Percentiles rank a stretch among this genome's conserved stretches.
Conservation (phyloP, 2,329 filamentous ascomycete species). For the Magnaporthiopsis incrustans region DNA sequence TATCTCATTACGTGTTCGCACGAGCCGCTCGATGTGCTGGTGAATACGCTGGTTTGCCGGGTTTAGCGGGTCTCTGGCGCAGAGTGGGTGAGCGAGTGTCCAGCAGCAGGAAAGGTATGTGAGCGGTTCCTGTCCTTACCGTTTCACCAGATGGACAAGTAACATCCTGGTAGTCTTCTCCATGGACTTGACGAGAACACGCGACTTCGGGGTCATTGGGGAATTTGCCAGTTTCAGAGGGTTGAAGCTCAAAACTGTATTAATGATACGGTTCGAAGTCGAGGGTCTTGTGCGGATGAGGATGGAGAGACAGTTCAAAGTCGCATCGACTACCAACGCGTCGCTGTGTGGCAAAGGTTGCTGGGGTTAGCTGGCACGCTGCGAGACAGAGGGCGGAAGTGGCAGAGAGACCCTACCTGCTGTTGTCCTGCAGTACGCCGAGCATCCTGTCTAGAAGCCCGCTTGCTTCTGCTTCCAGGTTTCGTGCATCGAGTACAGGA, state of each 20-base stretch:
- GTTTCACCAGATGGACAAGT: constrained; percentile 73
- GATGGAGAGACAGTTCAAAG: constrained; percentile 77
- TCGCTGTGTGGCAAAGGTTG: constrained; percentile 51
- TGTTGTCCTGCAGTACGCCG: constrained; percentile 75
- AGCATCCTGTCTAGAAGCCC: constrained; percentile 86
- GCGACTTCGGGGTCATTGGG: constrained; percentile 68
- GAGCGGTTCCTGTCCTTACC: constrained; percentile 40
- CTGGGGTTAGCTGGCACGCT: background rate
- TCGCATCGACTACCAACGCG: constrained; percentile 81
- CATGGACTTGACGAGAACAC: constrained; percentile 84
- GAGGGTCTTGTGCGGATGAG: constrained; percentile 75
- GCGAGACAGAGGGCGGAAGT: background rate
- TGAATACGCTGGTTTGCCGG: constrained; percentile 72
- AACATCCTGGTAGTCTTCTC: constrained; percentile 85
- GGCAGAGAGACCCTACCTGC: constrained; percentile 51
- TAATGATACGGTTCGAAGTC: constrained; percentile 78
- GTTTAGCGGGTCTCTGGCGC: constrained; percentile 66
- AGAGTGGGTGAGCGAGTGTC: constrained; percentile 2
- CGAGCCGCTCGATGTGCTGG: constrained; percentile 75
- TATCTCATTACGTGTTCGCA: constrained; percentile 68
- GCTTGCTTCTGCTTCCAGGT: constrained; percentile 85
- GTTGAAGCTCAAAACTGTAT: constrained; percentile 82
- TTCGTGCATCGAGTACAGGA: constrained; percentile 66
- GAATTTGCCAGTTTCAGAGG: constrained; percentile 73
- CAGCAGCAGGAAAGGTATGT: background rate